Percentiles rank a stretch among this genome's conserved stretches.
Conservation (phyloP, 345 rosid species). For the Salix suchowensis region DNA sequence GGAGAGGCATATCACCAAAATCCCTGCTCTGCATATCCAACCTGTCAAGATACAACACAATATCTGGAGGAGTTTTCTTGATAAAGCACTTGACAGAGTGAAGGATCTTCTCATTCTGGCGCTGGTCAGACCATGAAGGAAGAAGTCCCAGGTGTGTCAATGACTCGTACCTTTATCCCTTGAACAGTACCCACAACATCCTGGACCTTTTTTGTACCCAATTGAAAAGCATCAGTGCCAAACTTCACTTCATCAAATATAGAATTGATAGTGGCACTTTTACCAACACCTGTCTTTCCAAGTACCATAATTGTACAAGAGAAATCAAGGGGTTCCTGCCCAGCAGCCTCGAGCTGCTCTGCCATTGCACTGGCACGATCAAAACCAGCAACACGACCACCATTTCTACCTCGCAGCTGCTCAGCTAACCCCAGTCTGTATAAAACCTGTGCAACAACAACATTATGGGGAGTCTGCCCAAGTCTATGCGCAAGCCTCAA, state of each 20-base stretch:
- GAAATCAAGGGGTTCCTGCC: constrained; percentile 94
- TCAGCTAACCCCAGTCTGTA: constrained; percentile 97
- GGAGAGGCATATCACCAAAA: constrained; percentile 87
- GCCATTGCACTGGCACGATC: constrained; percentile 99
- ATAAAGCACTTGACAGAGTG: constrained; percentile 74
- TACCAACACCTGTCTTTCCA: constrained; percentile 97
- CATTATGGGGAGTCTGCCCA: constrained; percentile 99
- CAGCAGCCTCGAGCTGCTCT: constrained; percentile 91
- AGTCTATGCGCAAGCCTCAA: constrained; percentile 94
- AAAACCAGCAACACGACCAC: constrained; percentile 99
- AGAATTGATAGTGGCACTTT: constrained; percentile 97
- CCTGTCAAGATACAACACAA: constrained; percentile 94
- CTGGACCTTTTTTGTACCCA: constrained; percentile 88
- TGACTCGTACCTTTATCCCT: constrained; percentile 93
- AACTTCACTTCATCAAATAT: constrained; percentile 90
- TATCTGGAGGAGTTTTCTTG: constrained; percentile 90
- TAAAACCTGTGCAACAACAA: constrained; percentile 97
- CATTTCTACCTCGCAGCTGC: constrained; percentile 93
- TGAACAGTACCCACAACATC: constrained; percentile 94
- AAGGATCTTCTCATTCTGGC: constrained; percentile 85
- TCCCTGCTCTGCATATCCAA: constrained; percentile 95
- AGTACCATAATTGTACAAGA: constrained; percentile 99
- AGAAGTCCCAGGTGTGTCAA: constrained; percentile 98
- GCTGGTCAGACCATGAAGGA: constrained; percentile 91
- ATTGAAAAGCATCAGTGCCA: constrained; percentile 82